These are phyloP conservation scores for Irpex rosettiformis DNA, from an alignment of 1,284 basidiomycete genomes.

Conservation along the genomic window DNA sequence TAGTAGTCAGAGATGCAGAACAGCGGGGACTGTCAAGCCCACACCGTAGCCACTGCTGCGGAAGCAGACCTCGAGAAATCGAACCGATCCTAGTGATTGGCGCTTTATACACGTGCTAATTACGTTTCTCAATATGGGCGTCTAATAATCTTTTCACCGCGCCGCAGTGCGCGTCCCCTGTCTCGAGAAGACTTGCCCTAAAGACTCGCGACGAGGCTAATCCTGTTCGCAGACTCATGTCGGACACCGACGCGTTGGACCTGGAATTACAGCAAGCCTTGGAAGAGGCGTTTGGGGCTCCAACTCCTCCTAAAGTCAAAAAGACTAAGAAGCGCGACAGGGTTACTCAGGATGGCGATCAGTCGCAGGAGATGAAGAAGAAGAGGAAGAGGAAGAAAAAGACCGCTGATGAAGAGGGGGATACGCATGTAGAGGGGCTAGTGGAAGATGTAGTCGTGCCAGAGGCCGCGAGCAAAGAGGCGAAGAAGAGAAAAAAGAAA, in stretches of 20 bases:
- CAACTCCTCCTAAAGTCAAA: constrained; percentile 28
- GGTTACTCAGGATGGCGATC: constrained; percentile 25
- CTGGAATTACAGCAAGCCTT: constrained; percentile 39
- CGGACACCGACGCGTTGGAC: constrained; percentile 21
- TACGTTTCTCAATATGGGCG: neutral
- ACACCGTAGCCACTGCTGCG: neutral
- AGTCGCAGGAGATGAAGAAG: constrained; percentile 15
- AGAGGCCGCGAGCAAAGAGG: constrained; percentile 20
- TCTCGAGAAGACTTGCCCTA: constrained; percentile 29
- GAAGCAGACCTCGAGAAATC: neutral
- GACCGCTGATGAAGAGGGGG: constrained; percentile 19
- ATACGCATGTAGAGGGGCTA: constrained; percentile 11
- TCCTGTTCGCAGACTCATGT: constrained; percentile 16
- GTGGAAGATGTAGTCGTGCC: constrained; percentile 12
- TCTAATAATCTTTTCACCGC: neutral
- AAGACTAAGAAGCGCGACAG: constrained; percentile 40
- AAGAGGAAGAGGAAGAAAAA: constrained; percentile 29
- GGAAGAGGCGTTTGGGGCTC: constrained; percentile 30
- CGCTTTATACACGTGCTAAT: neutral
- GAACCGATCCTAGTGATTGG: neutral
- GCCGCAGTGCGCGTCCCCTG: neutral
- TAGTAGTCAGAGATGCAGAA: neutral
- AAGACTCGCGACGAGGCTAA: constrained; percentile 19
- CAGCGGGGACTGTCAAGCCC: neutral
- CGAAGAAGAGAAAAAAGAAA: constrained; percentile 36